Evolutionary conservation across 495 filamentous ascomycete genomes (phyloP).

Genomic region (Xylaria bambusicola): DNA sequence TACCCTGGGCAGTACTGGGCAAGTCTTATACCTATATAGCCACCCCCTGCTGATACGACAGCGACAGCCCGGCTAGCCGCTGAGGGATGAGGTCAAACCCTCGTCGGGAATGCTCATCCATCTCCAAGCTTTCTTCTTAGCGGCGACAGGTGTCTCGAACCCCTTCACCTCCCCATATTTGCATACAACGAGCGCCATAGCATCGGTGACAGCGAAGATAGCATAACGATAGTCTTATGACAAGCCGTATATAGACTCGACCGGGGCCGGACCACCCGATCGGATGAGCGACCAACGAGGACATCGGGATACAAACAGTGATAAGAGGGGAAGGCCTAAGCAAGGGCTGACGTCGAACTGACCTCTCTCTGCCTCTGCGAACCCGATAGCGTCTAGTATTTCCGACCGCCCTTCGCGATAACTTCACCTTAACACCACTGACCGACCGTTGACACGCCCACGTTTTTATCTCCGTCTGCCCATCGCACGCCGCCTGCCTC

Average conservation of each 20-base stretch:
- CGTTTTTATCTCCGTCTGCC: conserved; percentile 29
- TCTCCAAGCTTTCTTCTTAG: conserved; percentile 2
- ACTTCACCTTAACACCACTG: conserved; percentile 1
- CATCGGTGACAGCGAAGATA: background rate
- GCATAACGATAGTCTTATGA: background rate
- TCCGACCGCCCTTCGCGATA: background rate
- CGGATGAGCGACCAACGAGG: conserved; percentile 13
- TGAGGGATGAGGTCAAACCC: conserved; percentile 19
- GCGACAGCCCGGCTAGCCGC: conserved; percentile 15
- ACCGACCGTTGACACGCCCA: conserved; percentile 18
- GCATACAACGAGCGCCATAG: background rate
- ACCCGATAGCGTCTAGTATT: too few species aligned
- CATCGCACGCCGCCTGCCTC: conserved; percentile 35
- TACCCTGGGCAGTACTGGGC: too few species aligned
- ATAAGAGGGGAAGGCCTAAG: conserved; percentile 17
- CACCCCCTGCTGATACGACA: conserved; percentile 17
- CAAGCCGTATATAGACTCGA: conserved; percentile 1
- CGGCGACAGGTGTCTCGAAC: conserved; percentile 10
- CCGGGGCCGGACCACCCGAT: conserved; percentile 13
- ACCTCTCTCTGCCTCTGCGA: conserved; percentile 5
- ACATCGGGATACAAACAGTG: conserved; percentile 13
- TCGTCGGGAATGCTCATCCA: conserved; percentile 10
- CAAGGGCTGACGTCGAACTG: conserved; percentile 22
- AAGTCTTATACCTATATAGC: too few species aligned
- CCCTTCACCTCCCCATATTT: background rate